phyloP scores from a whole-genome alignment of 768 basidiomycete genomes.

The Kwoniella botswanensis region DNA sequence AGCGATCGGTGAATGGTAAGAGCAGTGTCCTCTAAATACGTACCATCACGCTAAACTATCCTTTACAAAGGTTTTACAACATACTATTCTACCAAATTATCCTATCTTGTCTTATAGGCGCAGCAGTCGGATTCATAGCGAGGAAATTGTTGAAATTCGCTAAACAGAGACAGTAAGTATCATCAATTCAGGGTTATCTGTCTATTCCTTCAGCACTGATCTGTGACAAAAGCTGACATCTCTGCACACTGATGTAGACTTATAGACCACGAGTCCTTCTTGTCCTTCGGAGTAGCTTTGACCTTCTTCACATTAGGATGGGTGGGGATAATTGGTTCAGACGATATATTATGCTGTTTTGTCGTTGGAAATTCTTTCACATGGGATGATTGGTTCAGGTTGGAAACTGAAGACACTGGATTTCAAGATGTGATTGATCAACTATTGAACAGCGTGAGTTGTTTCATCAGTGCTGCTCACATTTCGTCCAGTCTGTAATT shows the following conservation, averaged over 20 bases:
- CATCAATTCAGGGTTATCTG: too few relatives aligned
- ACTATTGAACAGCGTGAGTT: slow-evolving; percentile 45
- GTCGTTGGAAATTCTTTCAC: slow-evolving; percentile 56
- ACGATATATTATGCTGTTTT: slow-evolving; percentile 60
- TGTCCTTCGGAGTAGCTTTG: slow-evolving; percentile 59
- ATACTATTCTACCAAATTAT: slow-evolving; percentile 59
- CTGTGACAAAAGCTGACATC: too few relatives aligned
- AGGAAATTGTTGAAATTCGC: slow-evolving; percentile 55
- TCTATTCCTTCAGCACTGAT: too few relatives aligned
- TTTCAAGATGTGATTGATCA: slow-evolving; percentile 58
- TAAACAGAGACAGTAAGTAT: slow-evolving; percentile 40
- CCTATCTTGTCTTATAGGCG: slow-evolving; percentile 56
- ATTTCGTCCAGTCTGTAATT: not conserved
- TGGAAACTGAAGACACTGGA: slow-evolving; percentile 55
- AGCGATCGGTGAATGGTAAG: slow-evolving; percentile 58
- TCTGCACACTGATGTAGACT: slow-evolving; percentile 20
- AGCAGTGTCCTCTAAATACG: slow-evolving; percentile 30
- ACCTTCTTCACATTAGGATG: slow-evolving; percentile 56
- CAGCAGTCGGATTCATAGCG: slow-evolving; percentile 58
- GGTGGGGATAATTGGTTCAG: slow-evolving; percentile 59
- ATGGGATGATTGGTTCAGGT: slow-evolving; percentile 58
- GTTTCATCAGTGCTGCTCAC: slow-evolving; percentile 13
- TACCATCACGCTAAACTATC: not conserved
- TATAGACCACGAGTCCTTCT: slow-evolving; percentile 60
- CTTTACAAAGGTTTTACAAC: slow-evolving; percentile 52